These are phyloP conservation scores for Diaporthe vaccinii DNA, from an alignment of 2,329 filamentous ascomycete genomes.

Conservation along the genomic window DNA sequence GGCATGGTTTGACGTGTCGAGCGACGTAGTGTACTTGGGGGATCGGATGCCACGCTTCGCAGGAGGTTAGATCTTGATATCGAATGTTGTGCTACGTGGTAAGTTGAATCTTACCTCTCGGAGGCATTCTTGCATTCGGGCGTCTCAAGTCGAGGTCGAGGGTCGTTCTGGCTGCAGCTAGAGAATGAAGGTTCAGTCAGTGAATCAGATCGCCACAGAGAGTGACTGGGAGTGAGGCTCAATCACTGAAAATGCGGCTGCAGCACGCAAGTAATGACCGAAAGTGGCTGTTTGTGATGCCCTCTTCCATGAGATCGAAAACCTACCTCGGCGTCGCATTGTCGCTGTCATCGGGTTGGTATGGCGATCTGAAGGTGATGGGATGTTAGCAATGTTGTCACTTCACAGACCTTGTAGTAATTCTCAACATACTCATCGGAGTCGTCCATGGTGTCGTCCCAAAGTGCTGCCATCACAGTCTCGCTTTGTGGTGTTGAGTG, in stretches of 20 bases:
- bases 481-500: background rate
- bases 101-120: background rate
- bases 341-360: background rate
- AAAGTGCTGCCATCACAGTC: background rate
- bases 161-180: background rate
- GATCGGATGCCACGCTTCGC: conserved; percentile 1
- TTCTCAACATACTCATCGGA: background rate
- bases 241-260: too few relatives aligned
- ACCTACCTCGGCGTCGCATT: background rate
- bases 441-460: conserved; percentile 5
- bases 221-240: background rate
- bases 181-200: background rate
- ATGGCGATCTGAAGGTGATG: background rate
- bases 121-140: background rate
- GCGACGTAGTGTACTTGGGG: conserved; percentile 13
- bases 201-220: background rate
- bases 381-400: background rate
- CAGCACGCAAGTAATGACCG: too few relatives aligned
- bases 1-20: background rate
- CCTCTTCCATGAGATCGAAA: background rate
- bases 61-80: background rate
- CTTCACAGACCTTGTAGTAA: background rate
- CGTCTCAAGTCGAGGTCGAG: conserved; percentile 1
- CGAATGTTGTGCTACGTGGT: too few relatives aligned
- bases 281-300: background rate